Base-by-base conservation (phyloP, 495 filamentous ascomycete species). In the Lasiosphaeriaceae sp. region DNA sequence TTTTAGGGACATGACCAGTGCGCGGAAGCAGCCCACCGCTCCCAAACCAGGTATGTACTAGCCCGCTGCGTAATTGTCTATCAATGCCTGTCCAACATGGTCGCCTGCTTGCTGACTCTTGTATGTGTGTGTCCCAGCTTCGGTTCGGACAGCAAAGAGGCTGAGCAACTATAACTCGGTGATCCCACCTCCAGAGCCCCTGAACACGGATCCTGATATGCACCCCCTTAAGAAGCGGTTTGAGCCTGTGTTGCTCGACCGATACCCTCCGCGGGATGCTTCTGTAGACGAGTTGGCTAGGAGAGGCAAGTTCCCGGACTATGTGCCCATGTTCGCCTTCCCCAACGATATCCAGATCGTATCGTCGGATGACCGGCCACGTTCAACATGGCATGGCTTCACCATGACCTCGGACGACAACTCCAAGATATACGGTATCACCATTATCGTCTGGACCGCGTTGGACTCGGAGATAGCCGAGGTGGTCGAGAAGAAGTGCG, bases 321-420 rank as follows among this genome's bases (percentile, higher is more conserved):
- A 96, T 63, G 90, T 98, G 37, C 94, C 94, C 23, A 97, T 98
- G 94, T 98, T 97, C 65, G 92, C 94, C 20, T 98, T 97, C 65
- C 94, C 94, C 24, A 96, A 98, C 70, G 94, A 98, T 72, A 90
- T 98, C 63, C 90, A 90, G 55, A 93, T 98, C 50, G 89, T 97
- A 8, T 96, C 94, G 9, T 90, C 90, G 2, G 94, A 98, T 66
- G 92, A 97, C 66, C 82, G 90, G 58, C 94, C 94, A 2, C 80
- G 92, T 53, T 88, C 94, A 44, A 96, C 93, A 20, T 98, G 94
- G 94, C 94, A 98, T 77, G 94, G 94, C 43, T 98, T 97, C 69
- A 91, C 90, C 56, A 97, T 98, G 94, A 98, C 94, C 3, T 89
- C 86, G 43, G 86, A 87, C 34, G 94, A 97, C 67, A 92, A 90